A percentile compares a stretch with the other conserved stretches of the same genome.
These are phyloP conservation scores for Trypethelium eluteriae DNA, from an alignment of 495 filamentous ascomycete genomes.

Conservation along the genomic window DNA sequence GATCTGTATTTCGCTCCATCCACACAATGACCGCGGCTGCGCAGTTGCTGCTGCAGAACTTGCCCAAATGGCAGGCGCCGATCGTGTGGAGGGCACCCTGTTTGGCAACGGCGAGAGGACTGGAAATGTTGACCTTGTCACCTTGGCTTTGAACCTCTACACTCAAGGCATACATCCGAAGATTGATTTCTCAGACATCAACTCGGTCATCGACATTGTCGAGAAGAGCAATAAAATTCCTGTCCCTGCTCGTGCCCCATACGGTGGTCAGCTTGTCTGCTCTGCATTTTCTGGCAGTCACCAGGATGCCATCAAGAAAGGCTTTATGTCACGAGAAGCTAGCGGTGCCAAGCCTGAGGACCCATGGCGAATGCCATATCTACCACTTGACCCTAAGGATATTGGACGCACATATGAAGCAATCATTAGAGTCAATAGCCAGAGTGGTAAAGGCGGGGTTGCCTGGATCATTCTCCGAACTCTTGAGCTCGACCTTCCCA, in stretches of 20 bases:
- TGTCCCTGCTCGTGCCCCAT: slow-evolving; percentile 79
- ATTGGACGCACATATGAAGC: slow-evolving; percentile 95
- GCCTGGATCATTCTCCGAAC: slow-evolving; percentile 88
- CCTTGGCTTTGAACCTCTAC: slow-evolving; percentile 89
- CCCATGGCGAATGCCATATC: slow-evolving; percentile 72
- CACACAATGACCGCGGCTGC: slow-evolving; percentile 92
- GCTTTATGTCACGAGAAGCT: slow-evolving; percentile 66
- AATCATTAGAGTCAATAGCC: slow-evolving; percentile 94
- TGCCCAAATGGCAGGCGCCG: slow-evolving; percentile 94
- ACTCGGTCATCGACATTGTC: slow-evolving; percentile 77
- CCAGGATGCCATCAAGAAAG: slow-evolving; percentile 98
- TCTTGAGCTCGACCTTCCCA: slow-evolving; percentile 85
- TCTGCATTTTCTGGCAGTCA: slow-evolving; percentile 87
- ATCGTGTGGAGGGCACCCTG: slow-evolving; percentile 88
- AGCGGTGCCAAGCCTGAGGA: slow-evolving; percentile 52
- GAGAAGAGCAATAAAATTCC: slow-evolving; percentile 93
- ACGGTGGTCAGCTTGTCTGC: slow-evolving; percentile 81
- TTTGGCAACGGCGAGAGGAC: slow-evolving; percentile 96
- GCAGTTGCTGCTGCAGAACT: slow-evolving; percentile 82
- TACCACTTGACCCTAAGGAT: slow-evolving; percentile 86
- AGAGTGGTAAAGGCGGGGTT: slow-evolving; percentile 89
- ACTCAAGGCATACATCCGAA: slow-evolving; percentile 82
- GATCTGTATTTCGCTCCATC: slow-evolving; percentile 76
- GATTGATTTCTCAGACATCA: slow-evolving; percentile 89
- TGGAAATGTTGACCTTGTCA: slow-evolving; percentile 94